Conservation (phyloP, 1,139 yeast species). For the Hyphopichia pseudoburtonii region DNA sequence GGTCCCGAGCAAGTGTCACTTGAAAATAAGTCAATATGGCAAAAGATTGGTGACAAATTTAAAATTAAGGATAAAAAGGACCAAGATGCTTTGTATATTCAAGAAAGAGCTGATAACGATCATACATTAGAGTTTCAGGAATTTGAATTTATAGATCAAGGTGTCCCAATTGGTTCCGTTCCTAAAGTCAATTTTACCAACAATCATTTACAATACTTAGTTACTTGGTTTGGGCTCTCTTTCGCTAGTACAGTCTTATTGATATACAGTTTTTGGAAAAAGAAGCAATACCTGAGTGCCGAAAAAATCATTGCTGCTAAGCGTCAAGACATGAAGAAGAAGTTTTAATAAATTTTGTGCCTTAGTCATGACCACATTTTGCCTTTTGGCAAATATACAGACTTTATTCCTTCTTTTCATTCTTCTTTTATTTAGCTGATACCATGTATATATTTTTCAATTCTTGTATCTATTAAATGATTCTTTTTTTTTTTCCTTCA, state of each 20-base stretch:
- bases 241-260: slow-evolving; percentile 68
- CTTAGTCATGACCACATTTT: too few species aligned
- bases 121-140: slow-evolving; percentile 42
- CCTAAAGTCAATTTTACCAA: slow-evolving; percentile 81
- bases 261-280: slow-evolving; percentile 32
- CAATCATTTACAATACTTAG: slow-evolving; percentile 86
- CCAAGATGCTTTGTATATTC: slow-evolving; percentile 18
- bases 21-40: slow-evolving; percentile 6
- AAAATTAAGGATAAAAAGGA: slow-evolving; percentile 6
- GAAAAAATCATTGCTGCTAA: slow-evolving; percentile 44
- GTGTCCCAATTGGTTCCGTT: slow-evolving; percentile 85
- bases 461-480: slow-evolving; percentile 3
- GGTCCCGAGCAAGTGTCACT: slow-evolving; percentile 11
- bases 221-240: slow-evolving; percentile 93
- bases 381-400: too few species aligned
- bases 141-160: slow-evolving; percentile 62
- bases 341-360: too few species aligned
- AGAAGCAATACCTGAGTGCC: slow-evolving; percentile 32
- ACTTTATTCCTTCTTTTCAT: too few species aligned
- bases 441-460: too few species aligned
- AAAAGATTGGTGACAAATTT: slow-evolving; percentile 9
- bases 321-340: slow-evolving; percentile 35
- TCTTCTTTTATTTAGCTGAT: too few species aligned
- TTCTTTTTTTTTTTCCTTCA: background rate
- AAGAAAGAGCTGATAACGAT: slow-evolving; percentile 23